These are phyloP conservation scores for Magnolia officinalis DNA, from an alignment of 164 flowering plant genomes.

Conservation along the genomic window DNA sequence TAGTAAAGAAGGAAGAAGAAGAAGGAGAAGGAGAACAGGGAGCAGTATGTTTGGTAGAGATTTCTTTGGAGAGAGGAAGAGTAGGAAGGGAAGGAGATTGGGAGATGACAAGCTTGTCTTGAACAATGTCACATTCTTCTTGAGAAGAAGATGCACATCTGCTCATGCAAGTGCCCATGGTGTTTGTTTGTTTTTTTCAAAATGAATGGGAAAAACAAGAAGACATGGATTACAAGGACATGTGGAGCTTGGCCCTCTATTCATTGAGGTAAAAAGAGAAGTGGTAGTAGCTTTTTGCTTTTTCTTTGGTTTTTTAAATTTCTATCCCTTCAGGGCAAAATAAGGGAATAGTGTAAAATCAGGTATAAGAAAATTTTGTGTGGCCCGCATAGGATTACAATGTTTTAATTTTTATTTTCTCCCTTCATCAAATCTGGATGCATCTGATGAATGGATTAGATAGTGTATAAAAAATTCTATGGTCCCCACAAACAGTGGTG, in stretches of 20 bases:
- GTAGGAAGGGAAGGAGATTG: slow-evolving; percentile 21
- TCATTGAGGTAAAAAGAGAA: slow-evolving; percentile 9
- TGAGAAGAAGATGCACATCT: slow-evolving; percentile 32
- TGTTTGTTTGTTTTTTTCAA: not conserved
- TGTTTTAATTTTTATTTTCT: no score
- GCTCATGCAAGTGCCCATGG: slow-evolving; percentile 72
- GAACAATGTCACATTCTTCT: slow-evolving; percentile 25
- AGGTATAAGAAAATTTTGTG: no score
- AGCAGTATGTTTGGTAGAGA: slow-evolving; percentile 1
- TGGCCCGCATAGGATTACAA: no score
- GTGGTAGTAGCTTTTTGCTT: slow-evolving; percentile 13
- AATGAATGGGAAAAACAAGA: not conserved
- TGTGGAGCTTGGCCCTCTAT: not conserved
- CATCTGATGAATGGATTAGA: no score
- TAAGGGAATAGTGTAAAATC: no score
- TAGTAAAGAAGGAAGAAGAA: slow-evolving; percentile 9
- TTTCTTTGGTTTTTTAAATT: no score
- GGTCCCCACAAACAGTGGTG: no score
- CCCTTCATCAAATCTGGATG: no score
- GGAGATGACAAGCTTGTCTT: slow-evolving; percentile 57
- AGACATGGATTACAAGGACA: not conserved
- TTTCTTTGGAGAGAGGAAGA: slow-evolving; percentile 11
- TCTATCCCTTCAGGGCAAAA: no score
- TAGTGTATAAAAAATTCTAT: no score
- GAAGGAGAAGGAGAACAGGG: slow-evolving; percentile 19